A percentile compares a stretch with the other conserved stretches of the same genome.
Evolutionary conservation across 148 eudicot species (phyloP).

Genomic region (Vaccinium vitisidaea): DNA sequence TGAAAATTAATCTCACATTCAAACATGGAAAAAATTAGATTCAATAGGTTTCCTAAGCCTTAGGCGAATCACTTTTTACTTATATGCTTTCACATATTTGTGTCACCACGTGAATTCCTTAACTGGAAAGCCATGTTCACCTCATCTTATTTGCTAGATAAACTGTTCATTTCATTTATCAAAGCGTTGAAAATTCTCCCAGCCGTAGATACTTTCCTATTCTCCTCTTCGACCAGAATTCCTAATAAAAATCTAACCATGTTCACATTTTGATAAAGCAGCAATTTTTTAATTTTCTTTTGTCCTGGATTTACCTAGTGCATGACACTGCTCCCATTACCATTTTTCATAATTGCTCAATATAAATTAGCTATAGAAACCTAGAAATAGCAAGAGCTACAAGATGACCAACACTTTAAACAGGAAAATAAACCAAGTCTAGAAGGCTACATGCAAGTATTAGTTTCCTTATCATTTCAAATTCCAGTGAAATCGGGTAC

Average conservation of each 20-base stretch:
- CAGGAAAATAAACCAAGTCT: not conserved
- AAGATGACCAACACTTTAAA: not conserved
- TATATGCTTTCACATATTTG: not conserved
- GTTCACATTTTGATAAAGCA: not conserved
- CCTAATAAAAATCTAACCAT: not conserved
- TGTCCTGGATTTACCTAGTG: not conserved
- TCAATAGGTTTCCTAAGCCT: not conserved
- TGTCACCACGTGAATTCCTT: not conserved
- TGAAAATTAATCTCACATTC: not conserved
- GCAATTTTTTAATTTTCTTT: not conserved
- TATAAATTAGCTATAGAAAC: not conserved
- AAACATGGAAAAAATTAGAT: not conserved
- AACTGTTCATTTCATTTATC: not conserved
- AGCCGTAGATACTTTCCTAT: not conserved
- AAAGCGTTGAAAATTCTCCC: not conserved
- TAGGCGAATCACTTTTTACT: not conserved
- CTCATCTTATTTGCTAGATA: not conserved
- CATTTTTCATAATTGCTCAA: not conserved
- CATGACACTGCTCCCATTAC: not conserved
- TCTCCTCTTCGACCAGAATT: not conserved
- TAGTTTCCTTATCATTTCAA: not conserved
- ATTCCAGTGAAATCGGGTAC: not conserved
- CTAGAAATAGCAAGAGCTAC: not conserved
- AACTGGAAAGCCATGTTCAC: constrained; percentile 2
- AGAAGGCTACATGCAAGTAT: not conserved